Conservation (phyloP, 225 moss, liverwort and hornwort species). For the Bryoerythrophyllum caledonicum region DNA sequence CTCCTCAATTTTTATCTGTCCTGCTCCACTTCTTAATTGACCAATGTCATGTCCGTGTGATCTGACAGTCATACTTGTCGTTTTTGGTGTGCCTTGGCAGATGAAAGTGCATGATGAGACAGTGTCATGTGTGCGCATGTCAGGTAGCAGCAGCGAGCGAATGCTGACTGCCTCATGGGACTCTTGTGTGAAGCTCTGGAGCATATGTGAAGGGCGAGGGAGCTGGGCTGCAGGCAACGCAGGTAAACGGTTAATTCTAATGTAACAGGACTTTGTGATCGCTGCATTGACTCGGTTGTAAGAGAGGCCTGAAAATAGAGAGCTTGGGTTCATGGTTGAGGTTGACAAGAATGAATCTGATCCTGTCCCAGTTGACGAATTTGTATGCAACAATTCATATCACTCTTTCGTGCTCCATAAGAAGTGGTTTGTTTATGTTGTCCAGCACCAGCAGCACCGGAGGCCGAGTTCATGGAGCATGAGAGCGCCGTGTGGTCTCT, state of each 20-base stretch:
- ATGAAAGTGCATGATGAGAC: conserved; percentile 96
- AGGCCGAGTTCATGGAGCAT: conserved; percentile 84
- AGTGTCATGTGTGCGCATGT: conserved; percentile 86
- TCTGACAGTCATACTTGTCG: conserved; percentile 12
- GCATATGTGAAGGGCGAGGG: conserved; percentile 89
- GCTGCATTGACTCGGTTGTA: conserved; percentile 4
- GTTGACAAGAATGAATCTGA: conserved; percentile 15
- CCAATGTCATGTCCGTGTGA: not conserved
- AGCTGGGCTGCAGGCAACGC: conserved; percentile 69
- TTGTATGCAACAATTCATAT: not conserved
- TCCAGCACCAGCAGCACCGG: conserved; percentile 56
- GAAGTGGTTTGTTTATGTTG: conserved; percentile 24
- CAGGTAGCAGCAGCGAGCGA: conserved; percentile 60
- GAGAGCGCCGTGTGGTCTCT: conserved; percentile 94
- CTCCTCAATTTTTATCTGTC: conserved; percentile 2
- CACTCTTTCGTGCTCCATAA: conserved; percentile 4
- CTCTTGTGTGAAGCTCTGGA: conserved; percentile 92
- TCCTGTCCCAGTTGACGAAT: conserved; percentile 1
- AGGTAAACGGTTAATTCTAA: conserved; percentile 47
- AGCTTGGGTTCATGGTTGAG: conserved; percentile 15
- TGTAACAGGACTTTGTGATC: conserved; percentile 1
- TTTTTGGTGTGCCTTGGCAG: conserved; percentile 41
- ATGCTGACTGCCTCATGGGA: conserved; percentile 98
- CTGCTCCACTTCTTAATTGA: conserved; percentile 11
- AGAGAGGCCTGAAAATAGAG: conserved; percentile 17